Evolutionary conservation across 106 monocot genomes (phyloP).

Genomic region (Vanilla planifolia): DNA sequence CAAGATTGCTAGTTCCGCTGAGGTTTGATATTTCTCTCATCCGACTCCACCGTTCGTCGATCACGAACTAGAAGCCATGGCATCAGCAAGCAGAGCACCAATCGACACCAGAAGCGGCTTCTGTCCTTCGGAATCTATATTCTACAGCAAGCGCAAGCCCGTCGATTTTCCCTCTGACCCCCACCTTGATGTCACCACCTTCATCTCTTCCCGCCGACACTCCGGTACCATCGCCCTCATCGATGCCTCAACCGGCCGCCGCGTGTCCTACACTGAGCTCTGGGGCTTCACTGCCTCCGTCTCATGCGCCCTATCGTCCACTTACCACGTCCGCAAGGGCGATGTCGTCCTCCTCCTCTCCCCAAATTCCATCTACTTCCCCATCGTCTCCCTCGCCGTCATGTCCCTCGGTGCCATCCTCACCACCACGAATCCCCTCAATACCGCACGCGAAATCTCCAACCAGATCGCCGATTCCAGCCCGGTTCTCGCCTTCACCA

Average conservation of each 20-base stretch:
- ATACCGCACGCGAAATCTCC: constrained; percentile 74
- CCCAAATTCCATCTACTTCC: constrained; percentile 80
- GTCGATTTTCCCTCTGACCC: constrained; percentile 42
- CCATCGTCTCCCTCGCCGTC: constrained; percentile 74
- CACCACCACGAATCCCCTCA: constrained; percentile 94
- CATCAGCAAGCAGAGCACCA: not conserved
- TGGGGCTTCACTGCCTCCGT: constrained; percentile 47
- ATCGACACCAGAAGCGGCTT: constrained; percentile 65
- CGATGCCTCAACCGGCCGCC: constrained; percentile 75
- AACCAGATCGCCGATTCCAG: constrained; percentile 56
- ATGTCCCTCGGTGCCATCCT: constrained; percentile 79
- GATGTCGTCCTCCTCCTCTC: constrained; percentile 77
- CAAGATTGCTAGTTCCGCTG: no score
- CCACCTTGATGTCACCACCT: constrained; percentile 52
- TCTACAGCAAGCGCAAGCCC: constrained; percentile 68
- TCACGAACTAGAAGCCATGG: not conserved
- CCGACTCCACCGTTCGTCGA: no score
- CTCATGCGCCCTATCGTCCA: constrained; percentile 31
- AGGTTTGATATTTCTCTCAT: no score
- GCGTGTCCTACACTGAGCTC: constrained; percentile 60
- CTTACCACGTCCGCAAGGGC: constrained; percentile 40
- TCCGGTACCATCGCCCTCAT: constrained; percentile 61
- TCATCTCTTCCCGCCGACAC: constrained; percentile 63
- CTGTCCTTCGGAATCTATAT: constrained; percentile 39
- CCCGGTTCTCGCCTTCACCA: constrained; percentile 61